A percentile compares a stretch with the other conserved stretches of the same genome.
These are phyloP conservation scores for Cordyceps tenuipes DNA, from an alignment of 2,329 filamentous ascomycete species.

Conservation along the genomic window DNA sequence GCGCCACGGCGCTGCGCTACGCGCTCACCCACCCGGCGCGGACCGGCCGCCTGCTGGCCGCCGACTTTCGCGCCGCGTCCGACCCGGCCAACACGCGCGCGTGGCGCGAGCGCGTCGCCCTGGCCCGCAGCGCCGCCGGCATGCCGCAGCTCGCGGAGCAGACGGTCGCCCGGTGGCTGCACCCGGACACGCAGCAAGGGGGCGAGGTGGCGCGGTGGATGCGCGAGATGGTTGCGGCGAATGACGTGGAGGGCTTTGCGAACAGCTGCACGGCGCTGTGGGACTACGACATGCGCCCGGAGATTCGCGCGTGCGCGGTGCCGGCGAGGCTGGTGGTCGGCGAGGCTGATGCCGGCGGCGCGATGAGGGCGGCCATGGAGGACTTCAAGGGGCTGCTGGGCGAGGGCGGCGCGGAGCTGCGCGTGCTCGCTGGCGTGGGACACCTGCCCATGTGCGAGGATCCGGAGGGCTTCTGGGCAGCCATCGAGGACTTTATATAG, in stretches of 20 bases:
- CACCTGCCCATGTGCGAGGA: conserved; percentile 82
- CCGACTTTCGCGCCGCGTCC: conserved; percentile 69
- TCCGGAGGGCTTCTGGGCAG: conserved; percentile 57
- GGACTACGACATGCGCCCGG: conserved; percentile 56
- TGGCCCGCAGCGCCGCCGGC: conserved; percentile 53
- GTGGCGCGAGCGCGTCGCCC: conserved; percentile 67
- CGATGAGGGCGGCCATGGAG: conserved; percentile 71
- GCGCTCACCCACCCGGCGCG: conserved; percentile 53
- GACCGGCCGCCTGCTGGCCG: conserved; percentile 58
- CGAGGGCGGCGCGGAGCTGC: conserved; percentile 46
- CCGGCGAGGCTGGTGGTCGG: conserved; percentile 65
- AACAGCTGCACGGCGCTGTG: conserved; percentile 62
- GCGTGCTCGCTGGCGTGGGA: conserved; percentile 60
- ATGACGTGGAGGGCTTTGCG: conserved; percentile 61
- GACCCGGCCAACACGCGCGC: conserved; percentile 67
- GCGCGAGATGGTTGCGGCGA: conserved; percentile 59
- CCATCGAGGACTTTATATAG: conserved; percentile 51
- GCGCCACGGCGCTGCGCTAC: conserved; percentile 67
- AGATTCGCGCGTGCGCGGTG: conserved; percentile 45
- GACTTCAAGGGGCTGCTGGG: conserved; percentile 57
- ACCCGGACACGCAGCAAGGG: conserved; percentile 41
- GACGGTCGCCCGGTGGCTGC: conserved; percentile 76
- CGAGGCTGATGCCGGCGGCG: conserved; percentile 59
- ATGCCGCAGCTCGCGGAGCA: conserved; percentile 59
- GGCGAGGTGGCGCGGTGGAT: conserved; percentile 43